Evolutionary conservation across 2,329 filamentous ascomycete genomes (phyloP).

Genomic region (Colletotrichum gigasporum): DNA sequence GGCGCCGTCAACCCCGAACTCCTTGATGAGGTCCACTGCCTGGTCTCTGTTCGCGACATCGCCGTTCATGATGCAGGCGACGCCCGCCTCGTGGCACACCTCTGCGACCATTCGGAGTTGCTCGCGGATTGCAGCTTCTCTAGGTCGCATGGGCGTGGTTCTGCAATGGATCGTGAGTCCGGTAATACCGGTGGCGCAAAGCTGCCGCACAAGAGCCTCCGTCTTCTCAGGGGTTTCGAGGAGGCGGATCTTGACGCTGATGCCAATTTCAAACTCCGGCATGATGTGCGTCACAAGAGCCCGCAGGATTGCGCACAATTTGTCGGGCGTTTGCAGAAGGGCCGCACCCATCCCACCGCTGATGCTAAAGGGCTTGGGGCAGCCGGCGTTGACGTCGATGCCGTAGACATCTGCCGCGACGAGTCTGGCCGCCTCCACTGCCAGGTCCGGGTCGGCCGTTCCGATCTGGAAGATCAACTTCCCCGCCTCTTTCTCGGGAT

Average conservation of each 20-base stretch:
- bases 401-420: slow-evolving; percentile 90
- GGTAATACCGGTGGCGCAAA: slow-evolving; percentile 89
- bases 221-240: slow-evolving; percentile 82
- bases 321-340: slow-evolving; percentile 84
- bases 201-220: slow-evolving; percentile 76
- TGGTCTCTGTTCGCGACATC: slow-evolving; percentile 83
- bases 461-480: slow-evolving; percentile 92
- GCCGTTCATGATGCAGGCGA: slow-evolving; percentile 95
- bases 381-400: slow-evolving; percentile 98
- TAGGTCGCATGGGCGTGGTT: slow-evolving; percentile 93
- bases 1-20: slow-evolving; percentile 89
- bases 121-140: slow-evolving; percentile 85
- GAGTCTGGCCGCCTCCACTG: slow-evolving; percentile 84
- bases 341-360: slow-evolving; percentile 95
- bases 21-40: slow-evolving; percentile 73
- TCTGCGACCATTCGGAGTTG: slow-evolving; percentile 86
- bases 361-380: slow-evolving; percentile 96
- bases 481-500: slow-evolving; percentile 78
- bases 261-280: slow-evolving; percentile 84
- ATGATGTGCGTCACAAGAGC: slow-evolving; percentile 83
- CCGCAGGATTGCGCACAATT: slow-evolving; percentile 82
- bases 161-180: slow-evolving; percentile 95
- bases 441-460: slow-evolving; percentile 82
- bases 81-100: slow-evolving; percentile 83
- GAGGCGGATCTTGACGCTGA: slow-evolving; percentile 96